Evolutionary conservation across 169 alveolate species (phyloP), one percentile per base, ranked within the genome.

Genomic region (Cytauxzoon felis): DNA sequence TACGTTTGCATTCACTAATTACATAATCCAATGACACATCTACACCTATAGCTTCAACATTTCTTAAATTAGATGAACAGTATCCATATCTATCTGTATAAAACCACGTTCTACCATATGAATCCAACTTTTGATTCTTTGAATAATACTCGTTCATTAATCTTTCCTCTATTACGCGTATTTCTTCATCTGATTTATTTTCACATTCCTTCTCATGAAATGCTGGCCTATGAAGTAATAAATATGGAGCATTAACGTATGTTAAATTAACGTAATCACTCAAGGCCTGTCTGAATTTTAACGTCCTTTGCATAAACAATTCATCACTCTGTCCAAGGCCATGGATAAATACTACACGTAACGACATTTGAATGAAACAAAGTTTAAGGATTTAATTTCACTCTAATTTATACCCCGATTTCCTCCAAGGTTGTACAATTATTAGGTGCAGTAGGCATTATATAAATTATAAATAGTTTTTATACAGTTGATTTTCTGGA

Each of bases 61-160:
- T 23, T 21, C 43, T 73, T 32, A 62, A 11, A n/a, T 64, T 62
- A 1, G 69, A 50, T 0, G 83, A 73, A 47, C 57, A 73, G 13
- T 64, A 47, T 13, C 83, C 83, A 33, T 24, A 30, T 3, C 2
- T 48, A 36, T 41, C 71, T 3, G 59, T 48, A 45, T n/a, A 73
- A 71, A 27, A 73, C 83, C 83, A 73, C 21, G 83, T 73, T 21
- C 52, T 43, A 6, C 78, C 83, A 36, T 73, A 73, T 16, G 51
- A 27, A 11, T 73, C 78, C 71, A 57, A 63, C 21, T 33, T 33
- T 16, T 78, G 79, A 56, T 73, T 40, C 19, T 57, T 50, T 30
- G 29, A 63, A 48, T 58, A 52, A 42, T 63, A 56, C 36, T 47
- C 58, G 29, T 48, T 71, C n/a, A 69, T 56, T 13, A 67, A 33